A percentile compares a stretch with the other conserved stretches of the same genome.
Conservation (phyloP, 257 asterid species). For the Voacanga thouarsii region DNA sequence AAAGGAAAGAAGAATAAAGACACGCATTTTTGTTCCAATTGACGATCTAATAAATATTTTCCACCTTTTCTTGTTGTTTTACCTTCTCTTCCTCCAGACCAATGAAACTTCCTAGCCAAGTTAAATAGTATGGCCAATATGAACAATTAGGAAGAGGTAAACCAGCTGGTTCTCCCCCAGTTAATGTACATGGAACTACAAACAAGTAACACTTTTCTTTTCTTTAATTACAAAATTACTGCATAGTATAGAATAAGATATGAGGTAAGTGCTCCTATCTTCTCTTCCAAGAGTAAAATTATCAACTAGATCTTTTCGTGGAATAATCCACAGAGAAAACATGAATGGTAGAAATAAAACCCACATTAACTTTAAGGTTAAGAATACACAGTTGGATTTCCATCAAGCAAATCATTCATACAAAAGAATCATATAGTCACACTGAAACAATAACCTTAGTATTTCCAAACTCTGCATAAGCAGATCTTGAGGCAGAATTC, state of each 20-base stretch:
- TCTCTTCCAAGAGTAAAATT: too few species aligned
- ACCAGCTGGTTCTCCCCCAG: neutral
- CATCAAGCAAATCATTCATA: neutral
- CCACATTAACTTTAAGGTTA: neutral
- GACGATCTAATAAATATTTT: too few species aligned
- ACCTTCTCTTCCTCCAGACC: neutral
- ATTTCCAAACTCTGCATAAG: slow-evolving; percentile 93
- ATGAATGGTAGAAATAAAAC: neutral
- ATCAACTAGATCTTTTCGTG: too few species aligned
- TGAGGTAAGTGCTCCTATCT: too few species aligned
- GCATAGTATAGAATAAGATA: too few species aligned
- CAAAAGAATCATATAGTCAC: slow-evolving; percentile 43
- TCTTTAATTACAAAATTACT: too few species aligned
- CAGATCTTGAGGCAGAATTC: slow-evolving; percentile 94
- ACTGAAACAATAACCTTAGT: slow-evolving; percentile 97
- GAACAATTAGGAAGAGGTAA: neutral
- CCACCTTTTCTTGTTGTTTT: too few species aligned
- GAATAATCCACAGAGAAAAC: too few species aligned
- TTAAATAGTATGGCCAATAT: neutral
- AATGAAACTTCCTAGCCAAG: neutral
- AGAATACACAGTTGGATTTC: neutral
- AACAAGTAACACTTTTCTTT: too few species aligned
- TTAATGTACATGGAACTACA: too few species aligned
- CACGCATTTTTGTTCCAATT: too few species aligned
- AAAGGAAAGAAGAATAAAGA: too few species aligned